Conservation (phyloP, 1,139 yeast species). For the Hanseniaspora sp. region DNA sequence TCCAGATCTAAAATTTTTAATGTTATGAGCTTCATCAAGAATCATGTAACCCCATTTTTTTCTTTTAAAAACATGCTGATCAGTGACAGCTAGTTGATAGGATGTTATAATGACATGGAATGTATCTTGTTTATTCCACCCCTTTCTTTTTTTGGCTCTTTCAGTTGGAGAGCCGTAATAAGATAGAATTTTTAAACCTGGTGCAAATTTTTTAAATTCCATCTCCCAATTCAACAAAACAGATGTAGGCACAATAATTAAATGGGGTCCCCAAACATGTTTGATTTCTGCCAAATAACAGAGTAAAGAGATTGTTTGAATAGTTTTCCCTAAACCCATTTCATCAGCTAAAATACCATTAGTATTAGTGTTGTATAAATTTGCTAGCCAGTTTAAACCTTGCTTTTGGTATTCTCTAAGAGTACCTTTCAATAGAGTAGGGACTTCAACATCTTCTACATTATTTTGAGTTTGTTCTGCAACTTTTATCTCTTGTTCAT, state of each 20-base stretch:
- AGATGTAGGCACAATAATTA: conserved; percentile 93
- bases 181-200: conserved; percentile 90
- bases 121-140: conserved; percentile 94
- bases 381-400: conserved; percentile 95
- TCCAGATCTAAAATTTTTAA: conserved; percentile 88
- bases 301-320: conserved; percentile 82
- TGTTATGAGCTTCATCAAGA: conserved; percentile 95
- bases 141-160: conserved; percentile 87
- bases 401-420: conserved; percentile 88
- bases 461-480: not conserved
- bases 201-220: conserved; percentile 97
- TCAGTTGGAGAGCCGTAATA: conserved; percentile 98
- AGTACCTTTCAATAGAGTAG: conserved; percentile 64
- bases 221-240: conserved; percentile 99
- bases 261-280: conserved; percentile 95
- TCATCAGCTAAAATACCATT: conserved; percentile 97
- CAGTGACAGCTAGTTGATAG: conserved; percentile 91
- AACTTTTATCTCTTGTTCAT: not conserved
- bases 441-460: conserved; percentile 45
- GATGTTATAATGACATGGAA: conserved; percentile 97
- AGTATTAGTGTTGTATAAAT: conserved; percentile 80
- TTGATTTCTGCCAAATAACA: conserved; percentile 88
- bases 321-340: conserved; percentile 97
- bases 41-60: conserved; percentile 95
- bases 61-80: conserved; percentile 84